Base-by-base conservation (phyloP, 352 stramenopile species). In the Elongisporangium undulatum region DNA sequence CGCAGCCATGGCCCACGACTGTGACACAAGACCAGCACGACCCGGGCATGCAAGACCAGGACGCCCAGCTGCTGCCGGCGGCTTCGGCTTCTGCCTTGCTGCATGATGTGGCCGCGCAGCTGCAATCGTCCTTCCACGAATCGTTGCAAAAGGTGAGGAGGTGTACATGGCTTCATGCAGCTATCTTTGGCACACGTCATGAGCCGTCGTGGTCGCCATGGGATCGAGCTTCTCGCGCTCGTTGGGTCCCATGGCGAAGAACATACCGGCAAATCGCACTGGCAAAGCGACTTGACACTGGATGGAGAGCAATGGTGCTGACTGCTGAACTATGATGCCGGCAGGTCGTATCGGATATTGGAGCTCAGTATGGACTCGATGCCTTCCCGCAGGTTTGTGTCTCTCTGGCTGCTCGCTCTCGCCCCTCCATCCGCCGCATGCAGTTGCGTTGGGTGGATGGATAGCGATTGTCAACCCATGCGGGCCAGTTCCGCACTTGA, bases 281-380 rank as follows among this genome's bases (percentile, higher is more conserved):
- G 26, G 26, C 26, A 34, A 34, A 34, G 26, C 26, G 4, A 34
- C 26, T 34, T 9, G 26, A 34, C 26, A 34, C 26, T 39, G 29
- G 29, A 39, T 39, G 29, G 29, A 9, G 29, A 39, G 6, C 29
- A 39, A 39, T 39, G 10, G 10, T 2, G 29, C 6, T 39, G 10
- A 39, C 29, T 39, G 16, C 50, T 56, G 6, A 5, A 24, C 34
- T 34, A 21, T 63, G 49, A 26, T 26, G 23, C 5, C 45, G 59
- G 26, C 61, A 77, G 69, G 69, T 77, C 39, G 60, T 77, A 21
- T 74, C 69, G 54, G 66, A 74, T 51, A 74, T 77, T 51, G 63
- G 69, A 22, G 65, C 56, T 34, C 63, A 77, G 20, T 77, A 77
- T 51, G 69, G 66, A 15, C 59, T 77, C 62, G 69, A 74, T 53